These are phyloP conservation scores for Cercospora zeae-maydis DNA, from an alignment of 2,329 filamentous ascomycete genomes.

Conservation along the genomic window DNA sequence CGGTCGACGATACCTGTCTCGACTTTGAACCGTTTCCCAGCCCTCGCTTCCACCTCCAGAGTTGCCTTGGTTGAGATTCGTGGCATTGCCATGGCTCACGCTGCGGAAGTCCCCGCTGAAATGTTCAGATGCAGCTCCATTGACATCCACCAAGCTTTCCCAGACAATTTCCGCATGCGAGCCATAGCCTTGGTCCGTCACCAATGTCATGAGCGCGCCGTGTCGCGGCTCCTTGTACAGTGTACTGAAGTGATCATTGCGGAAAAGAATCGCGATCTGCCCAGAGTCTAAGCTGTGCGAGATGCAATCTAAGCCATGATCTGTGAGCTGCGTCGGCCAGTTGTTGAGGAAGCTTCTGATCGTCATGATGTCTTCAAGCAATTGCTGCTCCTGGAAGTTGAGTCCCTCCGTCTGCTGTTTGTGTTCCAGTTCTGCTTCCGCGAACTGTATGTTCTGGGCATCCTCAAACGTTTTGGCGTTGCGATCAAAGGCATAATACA, in stretches of 20 bases:
- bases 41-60: slow-evolving; percentile 39
- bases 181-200: slow-evolving; percentile 89
- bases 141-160: slow-evolving; percentile 89
- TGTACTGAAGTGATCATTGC: slow-evolving; percentile 96
- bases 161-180: slow-evolving; percentile 88
- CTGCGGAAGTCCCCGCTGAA: slow-evolving; percentile 86
- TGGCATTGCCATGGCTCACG: slow-evolving; percentile 59
- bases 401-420: slow-evolving; percentile 66
- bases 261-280: slow-evolving; percentile 83
- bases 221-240: slow-evolving; percentile 83
- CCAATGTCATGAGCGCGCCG: slow-evolving; percentile 71
- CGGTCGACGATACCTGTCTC: slow-evolving; percentile 21
- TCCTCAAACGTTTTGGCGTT: slow-evolving; percentile 86
- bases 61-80: slow-evolving; percentile 26
- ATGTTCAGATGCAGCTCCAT: slow-evolving; percentile 75
- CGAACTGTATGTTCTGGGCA: slow-evolving; percentile 81
- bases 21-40: slow-evolving; percentile 55
- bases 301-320: slow-evolving; percentile 73
- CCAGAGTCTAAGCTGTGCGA: slow-evolving; percentile 68
- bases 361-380: slow-evolving; percentile 76
- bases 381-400: slow-evolving; percentile 67
- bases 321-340: slow-evolving; percentile 83
- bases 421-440: slow-evolving; percentile 81
- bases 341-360: slow-evolving; percentile 79
- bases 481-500: slow-evolving; percentile 66